These are phyloP conservation scores for Talaromyces sp. DNA, from an alignment of 2,329 filamentous ascomycete genomes.

Conservation along the genomic window DNA sequence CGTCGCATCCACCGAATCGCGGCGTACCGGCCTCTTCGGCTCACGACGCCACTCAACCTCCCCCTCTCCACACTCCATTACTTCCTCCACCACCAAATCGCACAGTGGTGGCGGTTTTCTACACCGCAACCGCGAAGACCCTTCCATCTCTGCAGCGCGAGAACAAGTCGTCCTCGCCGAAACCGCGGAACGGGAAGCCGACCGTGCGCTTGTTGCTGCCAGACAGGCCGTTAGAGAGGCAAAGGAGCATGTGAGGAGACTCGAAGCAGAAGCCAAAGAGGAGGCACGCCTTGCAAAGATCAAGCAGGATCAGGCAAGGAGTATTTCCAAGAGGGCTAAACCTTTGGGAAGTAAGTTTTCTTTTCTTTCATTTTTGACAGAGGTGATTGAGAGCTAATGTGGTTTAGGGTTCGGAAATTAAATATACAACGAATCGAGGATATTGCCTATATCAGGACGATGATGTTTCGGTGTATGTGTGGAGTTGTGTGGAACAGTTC, in stretches of 20 bases:
- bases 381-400: background rate
- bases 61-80: background rate
- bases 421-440: no score
- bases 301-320: slow-evolving; percentile 63
- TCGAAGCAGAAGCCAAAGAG: slow-evolving; percentile 65
- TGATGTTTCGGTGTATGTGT: no score
- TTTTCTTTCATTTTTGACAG: background rate
- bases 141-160: slow-evolving; percentile 58
- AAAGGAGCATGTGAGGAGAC: slow-evolving; percentile 58
- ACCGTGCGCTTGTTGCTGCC: slow-evolving; percentile 59
- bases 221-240: slow-evolving; percentile 60
- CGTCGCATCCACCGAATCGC: background rate
- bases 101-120: background rate
- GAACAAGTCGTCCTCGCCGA: slow-evolving; percentile 63
- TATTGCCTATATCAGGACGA: no score
- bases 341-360: slow-evolving; percentile 57
- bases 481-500: background rate
- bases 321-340: slow-evolving; percentile 66
- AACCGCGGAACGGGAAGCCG: slow-evolving; percentile 61
- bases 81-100: background rate
- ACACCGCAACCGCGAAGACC: slow-evolving; percentile 51
- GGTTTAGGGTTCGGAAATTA: background rate
- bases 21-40: slow-evolving; percentile 6
- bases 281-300: slow-evolving; percentile 64
- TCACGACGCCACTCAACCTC: background rate